Evolutionary conservation across 345 rosid species (phyloP).

Genomic region (Leavenworthia alabamica): DNA sequence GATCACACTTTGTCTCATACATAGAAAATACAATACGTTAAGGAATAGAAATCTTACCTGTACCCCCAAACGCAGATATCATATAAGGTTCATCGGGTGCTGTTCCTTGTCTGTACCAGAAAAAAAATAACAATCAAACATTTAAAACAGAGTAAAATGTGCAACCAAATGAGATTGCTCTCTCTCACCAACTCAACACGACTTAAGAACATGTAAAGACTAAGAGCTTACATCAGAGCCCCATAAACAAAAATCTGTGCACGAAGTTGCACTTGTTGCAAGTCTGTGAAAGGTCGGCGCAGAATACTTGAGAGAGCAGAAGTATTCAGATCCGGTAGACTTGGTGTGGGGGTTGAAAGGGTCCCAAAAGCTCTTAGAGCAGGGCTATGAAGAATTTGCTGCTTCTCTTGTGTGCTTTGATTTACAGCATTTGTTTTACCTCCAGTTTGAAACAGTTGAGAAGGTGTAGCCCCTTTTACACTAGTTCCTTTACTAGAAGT

Average conservation of each 20-base stretch:
- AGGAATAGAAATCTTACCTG: conserved; percentile 43
- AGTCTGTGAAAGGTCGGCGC: conserved; percentile 90
- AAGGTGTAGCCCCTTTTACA: conserved; percentile 38
- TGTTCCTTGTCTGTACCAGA: conserved; percentile 68
- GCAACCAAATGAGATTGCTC: background rate
- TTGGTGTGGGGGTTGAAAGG: conserved; percentile 41
- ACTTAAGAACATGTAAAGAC: conserved; percentile 1
- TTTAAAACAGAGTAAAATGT: conserved; percentile 5
- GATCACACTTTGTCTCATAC: background rate
- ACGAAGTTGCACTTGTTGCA: conserved; percentile 97
- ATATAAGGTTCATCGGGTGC: conserved; percentile 94
- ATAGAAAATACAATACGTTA: conserved; percentile 10
- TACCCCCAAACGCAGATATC: conserved; percentile 95
- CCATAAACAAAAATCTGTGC: conserved; percentile 99
- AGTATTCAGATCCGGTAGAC: conserved; percentile 67
- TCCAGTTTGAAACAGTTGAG: conserved; percentile 42
- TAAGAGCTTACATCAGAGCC: conserved; percentile 70
- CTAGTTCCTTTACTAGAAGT: conserved; percentile 48
- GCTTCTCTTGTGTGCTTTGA: conserved; percentile 52
- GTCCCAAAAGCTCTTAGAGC: conserved; percentile 45
- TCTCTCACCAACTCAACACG: conserved; percentile 6
- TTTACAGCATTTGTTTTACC: conserved; percentile 39
- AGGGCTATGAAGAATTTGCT: conserved; percentile 43
- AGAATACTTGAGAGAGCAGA: conserved; percentile 45
- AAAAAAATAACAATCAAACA: conserved; percentile 3